Conservation (phyloP, 768 basidiomycete genomes). For the Trametopsis cervina region DNA sequence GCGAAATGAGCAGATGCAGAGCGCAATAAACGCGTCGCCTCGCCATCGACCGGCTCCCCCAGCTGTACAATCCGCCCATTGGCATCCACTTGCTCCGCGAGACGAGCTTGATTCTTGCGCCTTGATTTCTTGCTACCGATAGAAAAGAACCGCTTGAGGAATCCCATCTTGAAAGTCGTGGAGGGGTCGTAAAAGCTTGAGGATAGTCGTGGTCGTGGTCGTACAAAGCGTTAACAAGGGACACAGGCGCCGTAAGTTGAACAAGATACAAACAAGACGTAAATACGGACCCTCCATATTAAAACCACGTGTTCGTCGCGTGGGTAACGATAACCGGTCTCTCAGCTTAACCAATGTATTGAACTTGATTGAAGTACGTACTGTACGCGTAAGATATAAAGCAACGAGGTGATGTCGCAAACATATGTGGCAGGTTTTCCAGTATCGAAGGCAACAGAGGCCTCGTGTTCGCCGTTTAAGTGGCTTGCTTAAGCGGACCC, state of each 20-base stretch:
- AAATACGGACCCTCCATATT: background rate
- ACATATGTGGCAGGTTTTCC: no score
- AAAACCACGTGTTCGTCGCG: background rate
- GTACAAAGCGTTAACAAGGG: slow-evolving; percentile 2
- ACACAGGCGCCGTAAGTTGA: slow-evolving; percentile 7
- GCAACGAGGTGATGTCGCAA: no score
- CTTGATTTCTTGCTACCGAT: slow-evolving; percentile 59
- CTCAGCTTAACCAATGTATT: no score
- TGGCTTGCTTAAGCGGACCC: no score
- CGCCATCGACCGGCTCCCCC: slow-evolving; percentile 36
- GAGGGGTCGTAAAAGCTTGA: slow-evolving; percentile 9
- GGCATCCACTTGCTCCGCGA: slow-evolving; percentile 20
- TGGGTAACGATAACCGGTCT: no score
- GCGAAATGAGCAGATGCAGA: slow-evolving; percentile 66
- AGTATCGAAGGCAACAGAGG: no score
- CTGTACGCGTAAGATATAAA: no score
- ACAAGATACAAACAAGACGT: slow-evolving; percentile 9
- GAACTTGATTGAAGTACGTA: no score
- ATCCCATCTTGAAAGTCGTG: slow-evolving; percentile 41
- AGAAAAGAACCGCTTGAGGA: slow-evolving; percentile 66
- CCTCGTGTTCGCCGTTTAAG: no score
- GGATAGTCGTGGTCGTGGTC: slow-evolving; percentile 5
- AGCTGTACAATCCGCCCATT: slow-evolving; percentile 17
- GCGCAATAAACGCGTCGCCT: slow-evolving; percentile 47
- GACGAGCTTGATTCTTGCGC: slow-evolving; percentile 30